A percentile compares a stretch with the other conserved stretches of the same genome.
These are phyloP conservation scores for Erysimum cheiri DNA, from an alignment of 441 rosid species.

Conservation along the genomic window DNA sequence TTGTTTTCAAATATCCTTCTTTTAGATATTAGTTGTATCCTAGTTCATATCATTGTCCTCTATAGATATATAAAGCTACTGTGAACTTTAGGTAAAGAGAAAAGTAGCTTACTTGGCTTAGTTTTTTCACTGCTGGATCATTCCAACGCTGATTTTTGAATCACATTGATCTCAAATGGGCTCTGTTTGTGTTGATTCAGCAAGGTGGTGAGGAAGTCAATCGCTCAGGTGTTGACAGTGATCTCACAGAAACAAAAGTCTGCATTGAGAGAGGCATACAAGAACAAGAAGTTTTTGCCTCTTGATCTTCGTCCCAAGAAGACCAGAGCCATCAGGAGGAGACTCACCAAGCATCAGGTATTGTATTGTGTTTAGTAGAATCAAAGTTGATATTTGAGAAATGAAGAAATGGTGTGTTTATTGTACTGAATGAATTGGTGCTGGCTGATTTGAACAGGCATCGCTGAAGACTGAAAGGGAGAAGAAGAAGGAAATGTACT, in stretches of 20 bases:
- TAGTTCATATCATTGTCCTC: neutral
- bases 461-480: conserved; percentile 52
- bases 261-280: conserved; percentile 79
- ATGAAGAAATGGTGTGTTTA: neutral
- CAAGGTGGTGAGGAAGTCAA: conserved; percentile 89
- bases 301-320: conserved; percentile 98
- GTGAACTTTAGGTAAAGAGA: too few relatives aligned
- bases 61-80: neutral
- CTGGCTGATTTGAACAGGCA: conserved; percentile 23
- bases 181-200: conserved; percentile 49
- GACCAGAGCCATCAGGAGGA: conserved; percentile 91
- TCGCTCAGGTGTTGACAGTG: conserved; percentile 94
- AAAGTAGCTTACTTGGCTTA: neutral
- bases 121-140: neutral
- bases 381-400: neutral
- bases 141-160: neutral
- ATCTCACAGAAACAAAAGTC: conserved; percentile 91
- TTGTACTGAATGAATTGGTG: conserved; percentile 25
- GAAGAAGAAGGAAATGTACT: conserved; percentile 58
- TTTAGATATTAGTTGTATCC: neutral
- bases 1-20: neutral
- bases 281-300: conserved; percentile 80
- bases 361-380: neutral
- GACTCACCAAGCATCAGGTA: conserved; percentile 94
- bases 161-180: neutral